Conservation (phyloP, 1,284 basidiomycete species). For the Cerrena zonata region DNA sequence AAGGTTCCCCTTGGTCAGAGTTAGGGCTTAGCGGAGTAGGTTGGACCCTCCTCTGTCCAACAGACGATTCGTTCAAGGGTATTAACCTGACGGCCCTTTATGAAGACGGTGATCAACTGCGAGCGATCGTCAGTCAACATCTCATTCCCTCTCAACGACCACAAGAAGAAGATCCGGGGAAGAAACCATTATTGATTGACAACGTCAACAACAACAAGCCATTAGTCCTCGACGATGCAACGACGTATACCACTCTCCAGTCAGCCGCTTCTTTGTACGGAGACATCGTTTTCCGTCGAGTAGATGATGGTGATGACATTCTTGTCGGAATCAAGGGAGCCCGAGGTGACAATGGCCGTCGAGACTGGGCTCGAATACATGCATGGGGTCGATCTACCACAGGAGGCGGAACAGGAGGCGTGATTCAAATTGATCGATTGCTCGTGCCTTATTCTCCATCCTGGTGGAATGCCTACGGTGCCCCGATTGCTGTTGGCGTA, state of each 20-base stretch:
- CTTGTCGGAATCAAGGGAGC: slow-evolving; percentile 78
- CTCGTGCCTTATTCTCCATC: slow-evolving; percentile 81
- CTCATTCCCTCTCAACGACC: slow-evolving; percentile 61
- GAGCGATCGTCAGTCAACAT: slow-evolving; percentile 79
- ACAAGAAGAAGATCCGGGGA: slow-evolving; percentile 18
- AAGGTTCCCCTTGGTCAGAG: slow-evolving; percentile 55
- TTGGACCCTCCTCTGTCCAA: slow-evolving; percentile 86
- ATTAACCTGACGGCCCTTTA: slow-evolving; percentile 80
- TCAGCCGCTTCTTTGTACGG: slow-evolving; percentile 57
- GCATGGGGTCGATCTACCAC: slow-evolving; percentile 80
- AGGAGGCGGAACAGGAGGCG: slow-evolving; percentile 69
- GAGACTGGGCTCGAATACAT: slow-evolving; percentile 74
- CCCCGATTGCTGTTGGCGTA: slow-evolving; percentile 52
- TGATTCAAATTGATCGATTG: slow-evolving; percentile 81
- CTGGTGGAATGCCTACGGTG: slow-evolving; percentile 71
- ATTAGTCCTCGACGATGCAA: slow-evolving; percentile 62
- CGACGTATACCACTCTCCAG: slow-evolving; percentile 68
- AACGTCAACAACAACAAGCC: slow-evolving; percentile 63
- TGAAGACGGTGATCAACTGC: slow-evolving; percentile 54
- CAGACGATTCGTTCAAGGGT: slow-evolving; percentile 87
- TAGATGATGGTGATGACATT: slow-evolving; percentile 36
- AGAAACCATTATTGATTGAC: slow-evolving; percentile 24
- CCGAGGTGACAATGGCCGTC: slow-evolving; percentile 63
- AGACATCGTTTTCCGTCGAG: slow-evolving; percentile 71
- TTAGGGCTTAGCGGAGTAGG: slow-evolving; percentile 43